Evolutionary conservation across 2,329 filamentous ascomycete genomes (phyloP).

Genomic region (Diplodia sapinea): DNA sequence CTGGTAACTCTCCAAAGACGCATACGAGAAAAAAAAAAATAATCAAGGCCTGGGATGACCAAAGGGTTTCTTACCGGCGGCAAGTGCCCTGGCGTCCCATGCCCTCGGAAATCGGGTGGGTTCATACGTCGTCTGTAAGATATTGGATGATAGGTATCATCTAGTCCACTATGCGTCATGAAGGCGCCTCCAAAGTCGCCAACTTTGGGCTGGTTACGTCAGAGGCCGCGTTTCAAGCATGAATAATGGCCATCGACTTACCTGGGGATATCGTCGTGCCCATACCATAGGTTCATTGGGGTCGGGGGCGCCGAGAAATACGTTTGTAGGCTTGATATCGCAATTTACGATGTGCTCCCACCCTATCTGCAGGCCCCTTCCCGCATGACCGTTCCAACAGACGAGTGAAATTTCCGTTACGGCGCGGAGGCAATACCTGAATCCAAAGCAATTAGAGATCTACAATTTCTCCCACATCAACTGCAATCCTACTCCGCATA

Average conservation of each 20-base stretch:
- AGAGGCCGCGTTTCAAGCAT: not conserved
- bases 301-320: not conserved
- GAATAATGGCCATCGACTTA: not conserved
- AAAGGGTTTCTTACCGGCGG: not conserved
- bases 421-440: conserved; percentile 10
- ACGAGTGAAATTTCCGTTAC: not conserved
- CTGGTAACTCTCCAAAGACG: too few relatives aligned
- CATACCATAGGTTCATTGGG: not conserved
- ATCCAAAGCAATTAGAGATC: not conserved
- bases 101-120: not conserved
- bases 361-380: not conserved
- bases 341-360: conserved; percentile 11
- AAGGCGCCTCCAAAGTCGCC: not conserved
- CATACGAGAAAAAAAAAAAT: too few relatives aligned
- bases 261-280: conserved; percentile 7
- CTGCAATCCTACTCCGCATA: too few relatives aligned
- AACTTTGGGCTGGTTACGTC: not conserved
- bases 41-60: not conserved
- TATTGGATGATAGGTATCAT: not conserved
- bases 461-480: not conserved
- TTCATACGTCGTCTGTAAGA: not conserved
- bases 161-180: not conserved
- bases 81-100: not conserved
- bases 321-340: conserved; percentile 5
- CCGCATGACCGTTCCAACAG: conserved; percentile 2